Conservation (phyloP, 164 flowering plant genomes). For the Magnolia kwangsiensis region DNA sequence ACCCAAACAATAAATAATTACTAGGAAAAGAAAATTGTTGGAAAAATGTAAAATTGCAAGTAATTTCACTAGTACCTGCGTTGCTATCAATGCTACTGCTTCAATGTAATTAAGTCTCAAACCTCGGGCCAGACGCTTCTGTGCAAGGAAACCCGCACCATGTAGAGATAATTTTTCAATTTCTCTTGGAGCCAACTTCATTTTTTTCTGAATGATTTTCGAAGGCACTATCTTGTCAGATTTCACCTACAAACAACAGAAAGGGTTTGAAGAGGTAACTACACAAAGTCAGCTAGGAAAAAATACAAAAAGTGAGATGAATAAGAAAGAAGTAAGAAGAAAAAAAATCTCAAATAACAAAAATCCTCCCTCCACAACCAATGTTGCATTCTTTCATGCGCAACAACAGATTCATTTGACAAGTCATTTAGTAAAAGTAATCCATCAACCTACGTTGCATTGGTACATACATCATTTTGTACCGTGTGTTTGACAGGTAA, state of each 20-base stretch:
- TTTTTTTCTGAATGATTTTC: slow-evolving; percentile 13
- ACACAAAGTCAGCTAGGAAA: not conserved
- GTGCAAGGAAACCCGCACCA: slow-evolving; percentile 83
- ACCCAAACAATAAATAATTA: too few relatives aligned
- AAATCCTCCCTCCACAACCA: not conserved
- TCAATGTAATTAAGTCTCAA: slow-evolving; percentile 74
- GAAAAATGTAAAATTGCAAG: too few relatives aligned
- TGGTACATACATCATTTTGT: too few relatives aligned
- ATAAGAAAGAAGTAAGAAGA: too few relatives aligned
- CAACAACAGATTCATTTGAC: too few relatives aligned
- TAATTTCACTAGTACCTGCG: slow-evolving; percentile 51
- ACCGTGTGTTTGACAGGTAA: too few relatives aligned
- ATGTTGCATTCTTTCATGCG: too few relatives aligned
- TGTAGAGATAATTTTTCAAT: slow-evolving; percentile 75
- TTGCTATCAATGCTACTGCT: slow-evolving; percentile 86
- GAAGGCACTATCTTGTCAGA: not conserved
- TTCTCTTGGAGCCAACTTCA: slow-evolving; percentile 88
- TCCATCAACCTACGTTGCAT: too few relatives aligned
- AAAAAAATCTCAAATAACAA: too few relatives aligned
- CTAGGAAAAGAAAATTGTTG: too few relatives aligned
- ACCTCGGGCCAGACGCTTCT: slow-evolving; percentile 95
- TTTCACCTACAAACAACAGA: not conserved
- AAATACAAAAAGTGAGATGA: not conserved
- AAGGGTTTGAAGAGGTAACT: not conserved
- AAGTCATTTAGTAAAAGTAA: too few relatives aligned